Evolutionary conservation across 2,329 filamentous ascomycete species (phyloP).

Genomic region (Zasmidium cellare): DNA sequence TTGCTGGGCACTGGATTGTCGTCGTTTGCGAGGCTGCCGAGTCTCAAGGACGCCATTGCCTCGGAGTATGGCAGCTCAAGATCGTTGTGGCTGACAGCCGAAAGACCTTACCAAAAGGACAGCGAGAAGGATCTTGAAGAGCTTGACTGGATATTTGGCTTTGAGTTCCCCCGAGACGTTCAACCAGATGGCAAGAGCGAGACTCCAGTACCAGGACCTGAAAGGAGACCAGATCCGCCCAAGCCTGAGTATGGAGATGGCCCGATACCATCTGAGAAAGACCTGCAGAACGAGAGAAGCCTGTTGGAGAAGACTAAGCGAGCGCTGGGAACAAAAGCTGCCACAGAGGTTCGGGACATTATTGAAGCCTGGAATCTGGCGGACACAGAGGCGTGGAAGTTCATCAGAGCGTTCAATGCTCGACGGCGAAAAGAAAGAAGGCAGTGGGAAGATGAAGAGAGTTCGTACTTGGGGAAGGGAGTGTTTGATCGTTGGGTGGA

Average conservation of each 20-base stretch:
- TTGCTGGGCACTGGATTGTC: conserved; percentile 65
- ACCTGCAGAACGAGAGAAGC: conserved; percentile 55
- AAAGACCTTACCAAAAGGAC: conserved; percentile 48
- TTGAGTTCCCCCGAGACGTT: conserved; percentile 65
- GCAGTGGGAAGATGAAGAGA: conserved; percentile 71
- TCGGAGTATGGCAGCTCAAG: conserved; percentile 62
- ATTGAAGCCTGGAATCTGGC: conserved; percentile 59
- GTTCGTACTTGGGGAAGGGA: conserved; percentile 61
- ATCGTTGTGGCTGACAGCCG: conserved; percentile 80
- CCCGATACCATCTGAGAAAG: conserved; percentile 53
- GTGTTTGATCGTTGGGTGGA: conserved; percentile 39
- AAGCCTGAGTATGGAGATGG: conserved; percentile 53
- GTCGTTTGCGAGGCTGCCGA: conserved; percentile 65
- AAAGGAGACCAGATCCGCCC: conserved; percentile 49
- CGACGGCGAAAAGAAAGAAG: conserved; percentile 62
- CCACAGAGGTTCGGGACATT: conserved; percentile 40
- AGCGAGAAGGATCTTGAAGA: conserved; percentile 53
- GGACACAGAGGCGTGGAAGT: conserved; percentile 77
- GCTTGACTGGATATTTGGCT: conserved; percentile 87
- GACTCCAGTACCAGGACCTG: conserved; percentile 60
- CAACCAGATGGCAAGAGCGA: conserved; percentile 56
- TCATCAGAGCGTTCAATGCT: conserved; percentile 67
- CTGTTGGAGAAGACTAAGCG: conserved; percentile 49
- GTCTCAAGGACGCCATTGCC: conserved; percentile 80
- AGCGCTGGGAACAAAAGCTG: conserved; percentile 11